phyloP scores from a whole-genome alignment of 2,329 filamentous ascomycete species.

The Cercospora sojina region DNA sequence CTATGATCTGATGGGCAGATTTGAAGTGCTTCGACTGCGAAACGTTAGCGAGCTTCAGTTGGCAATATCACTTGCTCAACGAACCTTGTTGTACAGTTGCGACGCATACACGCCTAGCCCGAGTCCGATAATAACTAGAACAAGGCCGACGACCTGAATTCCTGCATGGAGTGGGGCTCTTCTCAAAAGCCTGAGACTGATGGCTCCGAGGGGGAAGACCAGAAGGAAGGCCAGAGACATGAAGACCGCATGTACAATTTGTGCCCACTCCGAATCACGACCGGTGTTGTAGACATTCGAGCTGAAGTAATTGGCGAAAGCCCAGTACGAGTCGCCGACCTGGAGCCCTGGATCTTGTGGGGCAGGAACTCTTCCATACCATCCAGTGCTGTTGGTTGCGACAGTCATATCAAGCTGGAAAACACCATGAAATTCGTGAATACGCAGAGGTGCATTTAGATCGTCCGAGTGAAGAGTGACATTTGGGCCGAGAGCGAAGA shows the following conservation, averaged over 20 bases:
- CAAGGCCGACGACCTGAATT: slow-evolving; percentile 41
- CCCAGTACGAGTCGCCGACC: slow-evolving; percentile 28
- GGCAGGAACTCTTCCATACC: slow-evolving; percentile 40
- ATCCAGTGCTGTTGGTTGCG: slow-evolving; percentile 36
- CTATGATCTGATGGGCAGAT: slow-evolving; percentile 50
- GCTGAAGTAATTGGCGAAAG: slow-evolving; percentile 30
- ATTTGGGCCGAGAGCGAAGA: slow-evolving; percentile 45
- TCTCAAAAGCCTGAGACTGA: slow-evolving; percentile 42
- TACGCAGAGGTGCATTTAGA: slow-evolving; percentile 37
- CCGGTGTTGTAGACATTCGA: slow-evolving; percentile 32
- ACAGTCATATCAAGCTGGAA: slow-evolving; percentile 45
- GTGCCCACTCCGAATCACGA: slow-evolving; percentile 22
- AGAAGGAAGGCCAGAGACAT: slow-evolving; percentile 41
- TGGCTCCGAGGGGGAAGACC: slow-evolving; percentile 39
- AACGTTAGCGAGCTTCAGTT: background rate
- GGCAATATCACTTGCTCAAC: slow-evolving; percentile 15
- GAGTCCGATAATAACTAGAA: slow-evolving; percentile 42
- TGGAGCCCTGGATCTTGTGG: slow-evolving; percentile 29
- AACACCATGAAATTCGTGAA: slow-evolving; percentile 42
- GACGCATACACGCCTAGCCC: slow-evolving; percentile 46
- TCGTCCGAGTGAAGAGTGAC: slow-evolving; percentile 34
- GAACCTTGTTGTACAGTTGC: slow-evolving; percentile 43
- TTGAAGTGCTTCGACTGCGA: slow-evolving; percentile 44
- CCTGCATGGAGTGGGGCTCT: slow-evolving; percentile 46
- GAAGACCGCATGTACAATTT: slow-evolving; percentile 35